Percentiles rank a stretch among this genome's conserved stretches.
phyloP scores from a whole-genome alignment of 1,139 yeast genomes.

The Pichia sp. region DNA sequence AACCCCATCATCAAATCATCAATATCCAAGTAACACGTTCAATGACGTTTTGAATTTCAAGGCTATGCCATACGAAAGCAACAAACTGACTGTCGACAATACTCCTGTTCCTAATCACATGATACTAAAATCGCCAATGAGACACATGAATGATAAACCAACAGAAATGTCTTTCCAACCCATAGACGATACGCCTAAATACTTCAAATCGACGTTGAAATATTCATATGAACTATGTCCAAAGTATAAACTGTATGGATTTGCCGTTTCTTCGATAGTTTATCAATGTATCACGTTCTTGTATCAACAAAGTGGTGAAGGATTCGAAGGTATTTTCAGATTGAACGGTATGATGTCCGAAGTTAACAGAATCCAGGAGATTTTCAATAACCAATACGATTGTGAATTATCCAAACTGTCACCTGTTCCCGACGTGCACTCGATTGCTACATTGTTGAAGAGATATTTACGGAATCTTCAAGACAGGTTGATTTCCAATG shows the following conservation, averaged over 20 bases:
- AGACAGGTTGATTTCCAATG: constrained; percentile 30
- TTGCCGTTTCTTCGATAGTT: constrained; percentile 69
- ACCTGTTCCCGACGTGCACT: constrained; percentile 34
- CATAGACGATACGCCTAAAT: constrained; percentile 25
- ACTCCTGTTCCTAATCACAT: constrained; percentile 2
- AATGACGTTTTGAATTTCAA: constrained; percentile 30
- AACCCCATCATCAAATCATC: constrained; percentile 4
- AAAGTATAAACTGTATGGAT: constrained; percentile 28
- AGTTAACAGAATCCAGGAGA: constrained; percentile 69
- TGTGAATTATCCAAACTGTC: constrained; percentile 48
- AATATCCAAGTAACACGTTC: background rate
- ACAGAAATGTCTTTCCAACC: constrained; percentile 25
- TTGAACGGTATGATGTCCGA: constrained; percentile 86
- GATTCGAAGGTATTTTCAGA: constrained; percentile 90
- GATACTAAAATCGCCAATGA: constrained; percentile 13
- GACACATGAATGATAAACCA: constrained; percentile 2
- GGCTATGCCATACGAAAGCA: constrained; percentile 32
- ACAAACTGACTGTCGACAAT: constrained; percentile 18
- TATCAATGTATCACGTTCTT: constrained; percentile 74
- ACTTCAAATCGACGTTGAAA: constrained; percentile 64
- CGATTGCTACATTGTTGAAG: constrained; percentile 34
- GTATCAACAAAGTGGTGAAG: constrained; percentile 64
- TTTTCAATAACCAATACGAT: constrained; percentile 59
- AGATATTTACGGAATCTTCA: constrained; percentile 33
- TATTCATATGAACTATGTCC: constrained; percentile 53